Evolutionary conservation across 2,329 filamentous ascomycete species (phyloP).

Genomic region (Aspergillus fijiensis): DNA sequence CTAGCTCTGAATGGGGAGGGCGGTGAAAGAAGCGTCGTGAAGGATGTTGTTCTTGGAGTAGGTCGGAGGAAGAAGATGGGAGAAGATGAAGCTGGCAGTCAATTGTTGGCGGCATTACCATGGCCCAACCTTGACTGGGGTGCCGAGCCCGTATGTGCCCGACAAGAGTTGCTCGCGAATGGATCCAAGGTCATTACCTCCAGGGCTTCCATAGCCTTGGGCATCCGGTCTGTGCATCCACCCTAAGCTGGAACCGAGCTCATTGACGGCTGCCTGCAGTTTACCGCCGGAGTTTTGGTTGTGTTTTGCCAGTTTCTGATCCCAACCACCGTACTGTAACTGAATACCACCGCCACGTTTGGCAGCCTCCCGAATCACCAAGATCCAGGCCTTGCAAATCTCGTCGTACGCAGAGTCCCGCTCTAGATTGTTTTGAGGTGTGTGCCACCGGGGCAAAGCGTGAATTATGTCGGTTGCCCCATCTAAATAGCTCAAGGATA

Average conservation of each 20-base stretch:
- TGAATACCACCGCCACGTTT: conserved; percentile 90
- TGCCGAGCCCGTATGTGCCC: conserved; percentile 56
- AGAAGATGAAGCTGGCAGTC: neutral
- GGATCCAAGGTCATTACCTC: conserved; percentile 44
- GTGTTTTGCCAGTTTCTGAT: conserved; percentile 81
- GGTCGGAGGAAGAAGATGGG: conserved; percentile 3
- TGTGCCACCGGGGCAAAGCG: conserved; percentile 85
- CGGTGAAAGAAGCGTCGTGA: conserved; percentile 10
- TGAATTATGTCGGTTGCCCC: conserved; percentile 89
- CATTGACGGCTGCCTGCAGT: conserved; percentile 74
- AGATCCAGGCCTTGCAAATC: conserved; percentile 86
- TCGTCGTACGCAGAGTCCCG: conserved; percentile 97
- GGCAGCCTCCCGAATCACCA: conserved; percentile 85
- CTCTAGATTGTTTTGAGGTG: conserved; percentile 81
- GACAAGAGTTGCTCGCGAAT: conserved; percentile 58
- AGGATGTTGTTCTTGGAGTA: conserved; percentile 8
- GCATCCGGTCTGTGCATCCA: conserved; percentile 65
- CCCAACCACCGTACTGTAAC: conserved; percentile 87
- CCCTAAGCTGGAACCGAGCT: conserved; percentile 70
- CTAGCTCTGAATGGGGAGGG: conserved; percentile 13
- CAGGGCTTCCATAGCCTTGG: conserved; percentile 29
- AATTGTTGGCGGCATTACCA: conserved; percentile 45
- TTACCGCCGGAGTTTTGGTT: conserved; percentile 82
- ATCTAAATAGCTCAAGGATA: conserved; percentile 84
- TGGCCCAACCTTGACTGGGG: conserved; percentile 56